Conservation (phyloP, 495 filamentous ascomycete species). For the Penicillium nucicola region DNA sequence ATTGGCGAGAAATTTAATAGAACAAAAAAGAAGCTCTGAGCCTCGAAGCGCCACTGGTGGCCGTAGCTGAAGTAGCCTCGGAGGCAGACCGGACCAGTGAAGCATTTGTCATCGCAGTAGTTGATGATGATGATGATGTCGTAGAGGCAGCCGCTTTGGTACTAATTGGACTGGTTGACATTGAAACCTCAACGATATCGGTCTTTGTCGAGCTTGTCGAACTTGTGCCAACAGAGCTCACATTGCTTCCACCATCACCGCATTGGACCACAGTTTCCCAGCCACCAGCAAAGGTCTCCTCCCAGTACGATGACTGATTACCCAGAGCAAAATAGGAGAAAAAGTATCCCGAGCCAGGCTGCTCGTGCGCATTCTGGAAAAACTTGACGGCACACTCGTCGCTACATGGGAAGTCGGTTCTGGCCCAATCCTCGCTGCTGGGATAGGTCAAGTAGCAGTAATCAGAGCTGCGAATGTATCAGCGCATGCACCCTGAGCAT, state of each 20-base stretch:
- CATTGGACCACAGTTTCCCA: slow-evolving; percentile 24
- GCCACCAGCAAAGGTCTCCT: slow-evolving; percentile 18
- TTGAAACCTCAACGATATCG: slow-evolving; percentile 6
- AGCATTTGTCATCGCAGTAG: slow-evolving; percentile 1
- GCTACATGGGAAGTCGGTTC: slow-evolving; percentile 17
- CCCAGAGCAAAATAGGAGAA: not conserved
- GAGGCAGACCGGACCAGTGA: slow-evolving; percentile 5
- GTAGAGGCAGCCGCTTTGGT: slow-evolving; percentile 3
- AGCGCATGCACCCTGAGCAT: slow-evolving; percentile 5
- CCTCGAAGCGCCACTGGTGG: slow-evolving; percentile 20
- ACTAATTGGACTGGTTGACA: slow-evolving; percentile 7
- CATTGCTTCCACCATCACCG: slow-evolving; percentile 14
- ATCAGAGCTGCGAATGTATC: slow-evolving; percentile 14
- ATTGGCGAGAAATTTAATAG: not conserved
- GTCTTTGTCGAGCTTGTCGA: slow-evolving; percentile 12
- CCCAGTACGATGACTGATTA: slow-evolving; percentile 9
- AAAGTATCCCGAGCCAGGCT: slow-evolving; percentile 23
- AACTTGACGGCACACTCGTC: slow-evolving; percentile 25
- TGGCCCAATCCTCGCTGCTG: slow-evolving; percentile 13
- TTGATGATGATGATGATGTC: slow-evolving; percentile 9
- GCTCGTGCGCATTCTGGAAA: slow-evolving; percentile 22
- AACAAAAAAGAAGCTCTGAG: slow-evolving; percentile 11
- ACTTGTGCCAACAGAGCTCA: slow-evolving; percentile 16
- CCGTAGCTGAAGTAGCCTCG: slow-evolving; percentile 8
- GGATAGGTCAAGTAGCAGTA: slow-evolving; percentile 25